phyloP scores from a whole-genome alignment of 176 grass and related monocot genomes.

The Cenchrus fungigraminus region DNA sequence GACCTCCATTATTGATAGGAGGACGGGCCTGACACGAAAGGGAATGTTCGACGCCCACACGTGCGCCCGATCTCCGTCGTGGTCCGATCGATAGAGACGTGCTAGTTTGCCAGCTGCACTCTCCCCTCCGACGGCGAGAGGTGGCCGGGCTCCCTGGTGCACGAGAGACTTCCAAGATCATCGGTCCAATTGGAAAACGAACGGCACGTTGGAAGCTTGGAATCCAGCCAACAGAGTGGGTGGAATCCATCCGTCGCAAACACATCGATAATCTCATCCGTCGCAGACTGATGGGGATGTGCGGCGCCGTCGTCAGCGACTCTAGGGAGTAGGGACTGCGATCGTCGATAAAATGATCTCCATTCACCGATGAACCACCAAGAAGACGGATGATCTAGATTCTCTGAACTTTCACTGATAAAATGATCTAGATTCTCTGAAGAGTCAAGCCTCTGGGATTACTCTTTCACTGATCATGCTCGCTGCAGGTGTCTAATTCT shows the following conservation, averaged over 20 bases:
- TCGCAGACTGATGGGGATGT: background rate
- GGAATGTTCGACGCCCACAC: conserved; percentile 33
- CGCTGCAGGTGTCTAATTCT: background rate
- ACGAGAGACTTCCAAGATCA: background rate
- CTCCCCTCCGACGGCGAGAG: background rate
- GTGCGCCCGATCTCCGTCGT: conserved; percentile 27
- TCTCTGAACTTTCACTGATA: background rate
- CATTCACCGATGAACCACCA: background rate
- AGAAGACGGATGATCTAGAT: background rate
- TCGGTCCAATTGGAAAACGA: conserved; percentile 33
- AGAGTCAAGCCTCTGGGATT: no score
- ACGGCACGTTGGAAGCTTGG: conserved; percentile 6
- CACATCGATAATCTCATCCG: conserved; percentile 29
- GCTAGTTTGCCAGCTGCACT: conserved; percentile 2
- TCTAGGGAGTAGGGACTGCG: background rate
- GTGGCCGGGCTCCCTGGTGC: background rate
- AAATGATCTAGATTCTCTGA: background rate
- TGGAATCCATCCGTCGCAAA: background rate
- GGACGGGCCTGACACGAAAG: conserved; percentile 31
- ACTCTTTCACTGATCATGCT: background rate
- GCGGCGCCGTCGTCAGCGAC: background rate
- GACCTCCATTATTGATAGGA: conserved; percentile 18
- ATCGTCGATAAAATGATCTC: conserved; percentile 8
- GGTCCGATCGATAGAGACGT: conserved; percentile 39
- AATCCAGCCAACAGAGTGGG: background rate